Percentiles rank a stretch among this genome's conserved stretches.
Conservation (phyloP, 306 rosid species). For the Corylus heterophylla region DNA sequence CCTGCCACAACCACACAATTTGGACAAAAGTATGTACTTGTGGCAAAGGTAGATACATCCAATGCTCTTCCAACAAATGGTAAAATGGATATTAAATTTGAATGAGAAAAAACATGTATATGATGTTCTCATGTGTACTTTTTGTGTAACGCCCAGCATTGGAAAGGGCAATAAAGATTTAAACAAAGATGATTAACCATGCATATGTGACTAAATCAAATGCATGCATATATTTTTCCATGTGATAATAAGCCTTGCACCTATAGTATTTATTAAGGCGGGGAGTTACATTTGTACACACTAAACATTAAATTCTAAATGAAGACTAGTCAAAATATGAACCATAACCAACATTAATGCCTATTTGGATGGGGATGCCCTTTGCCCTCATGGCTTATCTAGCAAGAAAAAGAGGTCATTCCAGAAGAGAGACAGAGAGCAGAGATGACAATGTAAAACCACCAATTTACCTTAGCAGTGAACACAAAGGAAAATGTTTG, state of each 20-base stretch:
- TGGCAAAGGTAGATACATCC: conserved; percentile 1
- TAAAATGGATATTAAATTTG: background rate
- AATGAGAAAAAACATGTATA: no score
- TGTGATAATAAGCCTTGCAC: no score
- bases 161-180: no score
- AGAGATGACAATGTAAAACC: conserved; percentile 13
- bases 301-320: background rate
- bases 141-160: no score
- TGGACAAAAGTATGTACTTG: conserved; percentile 1
- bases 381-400: background rate
- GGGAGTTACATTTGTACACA: background rate
- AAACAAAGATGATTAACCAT: no score
- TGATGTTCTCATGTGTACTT: no score
- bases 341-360: background rate
- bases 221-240: no score
- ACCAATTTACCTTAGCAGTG: conserved; percentile 70
- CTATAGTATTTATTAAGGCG: no score
- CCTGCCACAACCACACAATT: conserved; percentile 1
- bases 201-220: no score
- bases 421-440: background rate
- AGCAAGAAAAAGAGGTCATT: background rate
- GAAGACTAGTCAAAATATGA: conserved; percentile 4
- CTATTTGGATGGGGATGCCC: no score
- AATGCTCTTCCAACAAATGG: conserved; percentile 14
- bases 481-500: conserved; percentile 65